Conservation (phyloP, 1,139 yeast species). For the Sugiyamaella japonica region DNA sequence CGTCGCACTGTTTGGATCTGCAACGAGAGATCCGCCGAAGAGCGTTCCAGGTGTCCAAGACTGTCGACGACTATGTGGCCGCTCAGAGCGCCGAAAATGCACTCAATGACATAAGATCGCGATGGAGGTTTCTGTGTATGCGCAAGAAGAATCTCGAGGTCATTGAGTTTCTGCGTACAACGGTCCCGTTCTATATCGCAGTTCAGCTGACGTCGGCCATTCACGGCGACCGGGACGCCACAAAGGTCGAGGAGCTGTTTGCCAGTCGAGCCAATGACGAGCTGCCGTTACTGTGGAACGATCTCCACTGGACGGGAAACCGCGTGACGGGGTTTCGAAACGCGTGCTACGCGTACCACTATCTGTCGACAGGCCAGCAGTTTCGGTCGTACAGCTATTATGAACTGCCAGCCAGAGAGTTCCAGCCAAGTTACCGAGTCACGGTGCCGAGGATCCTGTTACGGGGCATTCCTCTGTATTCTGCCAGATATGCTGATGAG, state of each 20-base stretch:
- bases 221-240: constrained; percentile 1
- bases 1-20: constrained; percentile 12
- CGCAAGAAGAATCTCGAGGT: constrained; percentile 11
- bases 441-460: constrained; percentile 13
- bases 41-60: constrained; percentile 8
- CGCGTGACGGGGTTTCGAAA: constrained; percentile 15
- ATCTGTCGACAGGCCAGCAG: constrained; percentile 12
- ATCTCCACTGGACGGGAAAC: constrained; percentile 17
- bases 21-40: constrained; percentile 12
- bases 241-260: constrained; percentile 4
- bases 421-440: constrained; percentile 5
- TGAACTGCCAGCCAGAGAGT: constrained; percentile 9
- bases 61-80: constrained; percentile 4
- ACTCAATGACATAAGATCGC: constrained; percentile 6
- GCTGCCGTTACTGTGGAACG: constrained; percentile 15
- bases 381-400: constrained; percentile 4
- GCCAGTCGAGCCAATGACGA: constrained; percentile 8
- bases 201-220: constrained; percentile 13
- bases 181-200: constrained; percentile 14
- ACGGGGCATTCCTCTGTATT: constrained; percentile 10
- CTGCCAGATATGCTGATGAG: constrained; percentile 13
- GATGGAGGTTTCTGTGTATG: constrained; percentile 17
- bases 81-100: constrained; percentile 1
- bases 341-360: constrained; percentile 15
- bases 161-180: constrained; percentile 11